Percentiles rank a stretch among this genome's conserved stretches.
These are phyloP conservation scores for Schwanniomyces occidentalis DNA, from an alignment of 805 yeast species.

Conservation along the genomic window DNA sequence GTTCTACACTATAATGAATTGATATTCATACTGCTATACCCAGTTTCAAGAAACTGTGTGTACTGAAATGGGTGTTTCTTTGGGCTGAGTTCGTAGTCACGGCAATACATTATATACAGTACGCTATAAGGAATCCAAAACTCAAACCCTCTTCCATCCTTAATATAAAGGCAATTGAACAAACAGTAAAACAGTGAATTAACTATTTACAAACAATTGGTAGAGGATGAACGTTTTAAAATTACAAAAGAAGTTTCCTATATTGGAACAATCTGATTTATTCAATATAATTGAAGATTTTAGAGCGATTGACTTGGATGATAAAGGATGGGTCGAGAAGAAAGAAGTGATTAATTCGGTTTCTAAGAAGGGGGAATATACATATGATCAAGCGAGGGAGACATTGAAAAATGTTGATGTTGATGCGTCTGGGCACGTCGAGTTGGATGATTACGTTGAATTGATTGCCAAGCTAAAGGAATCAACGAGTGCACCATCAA, in stretches of 20 bases:
- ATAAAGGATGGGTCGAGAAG: slow-evolving; percentile 92
- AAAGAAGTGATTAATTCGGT: slow-evolving; percentile 84
- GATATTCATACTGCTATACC: no score
- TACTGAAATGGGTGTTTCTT: no score
- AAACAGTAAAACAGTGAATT: no score
- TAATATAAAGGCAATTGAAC: no score
- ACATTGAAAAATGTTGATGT: slow-evolving; percentile 87
- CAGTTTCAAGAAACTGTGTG: no score
- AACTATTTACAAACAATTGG: background rate
- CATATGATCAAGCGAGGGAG: slow-evolving; percentile 92
- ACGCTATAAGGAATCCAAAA: no score
- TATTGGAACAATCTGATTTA: slow-evolving; percentile 80
- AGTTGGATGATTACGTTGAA: slow-evolving; percentile 89
- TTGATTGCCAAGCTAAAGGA: slow-evolving; percentile 79
- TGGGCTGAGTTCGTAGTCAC: no score
- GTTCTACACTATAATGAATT: no score
- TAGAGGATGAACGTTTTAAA: slow-evolving; percentile 43
- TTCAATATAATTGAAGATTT: slow-evolving; percentile 85
- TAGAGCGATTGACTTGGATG: slow-evolving; percentile 81
- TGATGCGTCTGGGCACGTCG: slow-evolving; percentile 96
- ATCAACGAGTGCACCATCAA: slow-evolving; percentile 20
- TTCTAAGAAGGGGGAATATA: slow-evolving; percentile 72
- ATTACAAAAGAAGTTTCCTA: slow-evolving; percentile 76
- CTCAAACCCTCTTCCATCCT: no score
- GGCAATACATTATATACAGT: no score